Evolutionary conservation across 1,284 basidiomycete species (phyloP).

Genomic region (Ganoderma sinense): DNA sequence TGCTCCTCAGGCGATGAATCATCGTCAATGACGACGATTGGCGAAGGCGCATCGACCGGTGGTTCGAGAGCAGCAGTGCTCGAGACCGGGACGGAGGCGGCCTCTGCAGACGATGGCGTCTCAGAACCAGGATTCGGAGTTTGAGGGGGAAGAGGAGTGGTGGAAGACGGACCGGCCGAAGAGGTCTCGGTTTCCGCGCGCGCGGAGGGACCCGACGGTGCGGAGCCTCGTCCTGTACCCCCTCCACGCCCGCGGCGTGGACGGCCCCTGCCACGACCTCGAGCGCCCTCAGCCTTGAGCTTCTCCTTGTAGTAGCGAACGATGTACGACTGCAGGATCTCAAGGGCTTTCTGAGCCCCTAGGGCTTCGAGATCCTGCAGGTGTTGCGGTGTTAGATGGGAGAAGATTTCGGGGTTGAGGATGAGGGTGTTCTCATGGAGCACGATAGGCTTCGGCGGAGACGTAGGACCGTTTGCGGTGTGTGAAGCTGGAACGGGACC

Average conservation of each 20-base stretch:
- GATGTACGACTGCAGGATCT: slow-evolving; percentile 85
- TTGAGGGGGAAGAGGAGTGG: slow-evolving; percentile 44
- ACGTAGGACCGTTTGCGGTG: slow-evolving; percentile 39
- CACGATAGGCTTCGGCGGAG: slow-evolving; percentile 74
- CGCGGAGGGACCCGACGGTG: slow-evolving; percentile 18
- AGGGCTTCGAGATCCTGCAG: slow-evolving; percentile 80
- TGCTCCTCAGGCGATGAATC: slow-evolving; percentile 51
- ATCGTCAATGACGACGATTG: slow-evolving; percentile 65
- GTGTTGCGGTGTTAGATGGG: slow-evolving; percentile 77
- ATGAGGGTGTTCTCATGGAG: slow-evolving; percentile 87
- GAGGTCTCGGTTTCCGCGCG: slow-evolving; percentile 26
- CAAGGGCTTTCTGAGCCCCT: slow-evolving; percentile 85
- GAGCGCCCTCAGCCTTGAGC: slow-evolving; percentile 53
- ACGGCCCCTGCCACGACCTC: slow-evolving; percentile 53
- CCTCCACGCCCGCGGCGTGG: slow-evolving; percentile 49
- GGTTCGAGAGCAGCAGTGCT: slow-evolving; percentile 37
- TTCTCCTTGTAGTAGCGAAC: slow-evolving; percentile 87
- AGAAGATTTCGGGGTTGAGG: slow-evolving; percentile 86
- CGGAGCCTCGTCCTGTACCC: slow-evolving; percentile 35
- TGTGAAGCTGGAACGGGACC: slow-evolving; percentile 55
- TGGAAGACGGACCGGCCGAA: slow-evolving; percentile 46
- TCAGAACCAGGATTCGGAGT: slow-evolving; percentile 30
- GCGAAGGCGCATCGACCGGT: slow-evolving; percentile 45
- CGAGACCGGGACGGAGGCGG: slow-evolving; percentile 17
- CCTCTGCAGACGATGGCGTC: slow-evolving; percentile 35